Evolutionary conservation across 179 eudicot genomes (phyloP), one percentile per base, ranked within the genome.

Genomic region (Spergularia azorica): DNA sequence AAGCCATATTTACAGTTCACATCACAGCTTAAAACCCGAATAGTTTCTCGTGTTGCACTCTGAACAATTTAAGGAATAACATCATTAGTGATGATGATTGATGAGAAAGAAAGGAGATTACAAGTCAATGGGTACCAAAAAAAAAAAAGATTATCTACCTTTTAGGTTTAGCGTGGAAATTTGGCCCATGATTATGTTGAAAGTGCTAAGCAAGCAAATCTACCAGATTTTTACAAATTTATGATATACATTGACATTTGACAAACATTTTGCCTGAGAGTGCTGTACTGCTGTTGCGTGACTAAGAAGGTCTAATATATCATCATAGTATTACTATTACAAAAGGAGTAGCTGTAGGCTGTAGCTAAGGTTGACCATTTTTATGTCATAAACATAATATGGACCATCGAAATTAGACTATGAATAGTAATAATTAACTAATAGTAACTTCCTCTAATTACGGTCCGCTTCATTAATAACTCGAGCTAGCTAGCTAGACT

Each of bases 401-500:
- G 59, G 21, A 13, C 52, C 62, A 67, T 39, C 46, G 46, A 61
- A n/a, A 71, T 72, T 70, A 63, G 50, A 46, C 72, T 63, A 74
- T 16, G 21, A 36, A 13, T 39, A 43, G 11, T 2, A 15, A 6
- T 7, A 15, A 71, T 11, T 38, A 57, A 18, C 14, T 62, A 70
- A 38, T 60, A 77, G 8, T 61, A 57, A 36, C 20, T 48, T 2
- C 32, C 21, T 41, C 54, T 41, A 39, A 48, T 55, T 66, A 6
- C 77, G 36, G 54, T n/a, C 51, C 50, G 14, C 21, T 56, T 71
- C 70, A 48, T 43, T 38, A 5, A 10, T 38, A 5, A 10, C 20
- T 15, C 21, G 46, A 2, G 4, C 77, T 70, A 85, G 12, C 21
- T 26, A 6, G 4, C 77, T 70, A 85, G 12, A 83, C 86, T 48